Evolutionary conservation across 768 basidiomycete species (phyloP).

Genomic region (Rhizopogon roseolus): DNA sequence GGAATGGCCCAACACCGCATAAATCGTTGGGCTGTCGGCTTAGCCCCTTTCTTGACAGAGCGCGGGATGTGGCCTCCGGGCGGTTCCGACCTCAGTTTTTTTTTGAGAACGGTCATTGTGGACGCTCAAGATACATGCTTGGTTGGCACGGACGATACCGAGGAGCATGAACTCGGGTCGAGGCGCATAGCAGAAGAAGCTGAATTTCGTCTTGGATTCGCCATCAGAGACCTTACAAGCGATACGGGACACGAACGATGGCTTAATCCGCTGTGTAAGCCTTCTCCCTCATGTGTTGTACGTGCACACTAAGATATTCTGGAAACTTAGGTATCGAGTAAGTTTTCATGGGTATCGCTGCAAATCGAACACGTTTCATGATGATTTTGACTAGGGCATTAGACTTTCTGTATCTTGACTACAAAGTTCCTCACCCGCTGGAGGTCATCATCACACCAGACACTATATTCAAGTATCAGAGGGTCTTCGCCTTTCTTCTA

Average conservation of each 20-base stretch:
- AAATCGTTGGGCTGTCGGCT: slow-evolving; percentile 59
- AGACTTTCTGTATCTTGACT: slow-evolving; percentile 88
- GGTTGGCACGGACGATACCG: slow-evolving; percentile 12
- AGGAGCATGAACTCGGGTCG: slow-evolving; percentile 27
- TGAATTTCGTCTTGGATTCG: slow-evolving; percentile 77
- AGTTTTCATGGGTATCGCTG: slow-evolving; percentile 15
- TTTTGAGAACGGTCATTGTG: slow-evolving; percentile 78
- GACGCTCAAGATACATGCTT: slow-evolving; percentile 55
- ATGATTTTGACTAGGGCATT: slow-evolving; percentile 51
- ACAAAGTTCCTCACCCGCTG: slow-evolving; percentile 80
- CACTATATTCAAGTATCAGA: slow-evolving; percentile 80
- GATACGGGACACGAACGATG: slow-evolving; percentile 69
- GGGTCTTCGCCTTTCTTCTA: slow-evolving; percentile 76
- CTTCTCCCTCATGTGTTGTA: neutral
- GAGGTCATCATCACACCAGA: slow-evolving; percentile 66
- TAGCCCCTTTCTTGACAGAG: slow-evolving; percentile 69
- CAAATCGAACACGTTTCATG: neutral
- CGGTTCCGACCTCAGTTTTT: slow-evolving; percentile 79
- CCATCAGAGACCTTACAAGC: slow-evolving; percentile 66
- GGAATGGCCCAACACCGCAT: slow-evolving; percentile 17
- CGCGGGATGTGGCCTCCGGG: slow-evolving; percentile 84
- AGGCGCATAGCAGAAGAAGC: slow-evolving; percentile 51
- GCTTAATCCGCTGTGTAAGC: slow-evolving; percentile 78
- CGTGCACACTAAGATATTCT: neutral
- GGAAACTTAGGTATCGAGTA: slow-evolving; percentile 42